Conservation (phyloP, 164 flowering plant genomes). For the Aristolochia californica region DNA sequence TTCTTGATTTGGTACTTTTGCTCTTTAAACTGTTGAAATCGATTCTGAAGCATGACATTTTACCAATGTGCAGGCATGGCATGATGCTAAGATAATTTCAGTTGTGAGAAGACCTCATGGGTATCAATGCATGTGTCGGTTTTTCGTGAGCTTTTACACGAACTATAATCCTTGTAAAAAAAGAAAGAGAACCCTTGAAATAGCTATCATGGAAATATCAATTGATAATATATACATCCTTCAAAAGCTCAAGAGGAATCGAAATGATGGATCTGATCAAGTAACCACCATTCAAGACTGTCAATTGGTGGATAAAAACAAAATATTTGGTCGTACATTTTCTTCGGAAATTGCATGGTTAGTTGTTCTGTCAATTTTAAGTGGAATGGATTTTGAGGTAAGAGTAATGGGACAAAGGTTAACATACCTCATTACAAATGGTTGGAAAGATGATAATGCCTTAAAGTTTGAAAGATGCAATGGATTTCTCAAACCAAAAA, state of each 20-base stretch:
- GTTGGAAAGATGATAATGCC: conserved; percentile 15
- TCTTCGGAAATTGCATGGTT: conserved; percentile 62
- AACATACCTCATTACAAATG: conserved; percentile 39
- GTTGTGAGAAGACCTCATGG: conserved; percentile 73
- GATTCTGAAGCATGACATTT: not conserved
- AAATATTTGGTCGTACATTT: conserved; percentile 42
- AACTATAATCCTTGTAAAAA: conserved; percentile 27
- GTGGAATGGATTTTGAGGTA: conserved; percentile 35
- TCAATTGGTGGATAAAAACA: conserved; percentile 23
- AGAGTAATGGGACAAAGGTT: conserved; percentile 41
- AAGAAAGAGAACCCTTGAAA: conserved; percentile 22
- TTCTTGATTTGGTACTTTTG: not conserved
- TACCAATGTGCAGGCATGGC: conserved; percentile 46
- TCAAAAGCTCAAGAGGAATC: conserved; percentile 38
- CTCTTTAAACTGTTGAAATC: not conserved
- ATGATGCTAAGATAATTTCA: conserved; percentile 64
- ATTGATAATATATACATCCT: conserved; percentile 50
- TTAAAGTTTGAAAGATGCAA: conserved; percentile 42
- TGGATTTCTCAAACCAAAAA: conserved; percentile 16
- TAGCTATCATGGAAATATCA: conserved; percentile 22
- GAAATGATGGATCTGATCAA: conserved; percentile 32
- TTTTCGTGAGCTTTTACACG: conserved; percentile 36
- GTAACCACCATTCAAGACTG: conserved; percentile 55
- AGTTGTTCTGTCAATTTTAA: conserved; percentile 51
- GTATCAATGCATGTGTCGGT: conserved; percentile 47